Evolutionary conservation across 371 early-diverging fungal species (phyloP).

Genomic region (Syncephalastrum racemosum): DNA sequence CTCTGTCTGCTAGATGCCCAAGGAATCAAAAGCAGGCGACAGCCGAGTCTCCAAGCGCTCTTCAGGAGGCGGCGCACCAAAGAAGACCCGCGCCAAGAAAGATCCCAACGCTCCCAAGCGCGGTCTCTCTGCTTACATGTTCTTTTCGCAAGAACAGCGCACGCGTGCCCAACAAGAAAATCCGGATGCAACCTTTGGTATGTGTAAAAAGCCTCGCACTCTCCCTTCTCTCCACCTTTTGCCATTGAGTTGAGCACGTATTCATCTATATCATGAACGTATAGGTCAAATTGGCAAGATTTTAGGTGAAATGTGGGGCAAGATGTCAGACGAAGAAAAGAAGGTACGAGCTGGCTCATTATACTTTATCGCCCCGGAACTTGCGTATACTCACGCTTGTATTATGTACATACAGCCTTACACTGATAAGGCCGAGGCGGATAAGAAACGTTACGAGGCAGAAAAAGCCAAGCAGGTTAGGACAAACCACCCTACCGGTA

Average conservation of each 20-base stretch:
- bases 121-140: conserved; percentile 75
- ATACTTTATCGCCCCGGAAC: background rate
- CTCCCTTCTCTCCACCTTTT: too few relatives aligned
- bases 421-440: conserved; percentile 53
- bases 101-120: conserved; percentile 81
- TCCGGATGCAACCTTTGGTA: conserved; percentile 73
- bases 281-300: conserved; percentile 66
- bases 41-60: conserved; percentile 16
- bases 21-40: conserved; percentile 19
- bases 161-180: conserved; percentile 63
- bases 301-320: conserved; percentile 80
- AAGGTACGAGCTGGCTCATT: conserved; percentile 27
- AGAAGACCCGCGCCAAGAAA: conserved; percentile 41
- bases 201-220: background rate
- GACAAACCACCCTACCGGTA: too few relatives aligned
- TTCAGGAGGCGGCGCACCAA: conserved; percentile 5
- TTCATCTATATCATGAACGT: background rate
- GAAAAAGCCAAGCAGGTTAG: conserved; percentile 55
- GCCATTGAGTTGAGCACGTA: too few relatives aligned
- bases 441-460: conserved; percentile 75
- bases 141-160: conserved; percentile 74
- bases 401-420: conserved; percentile 54
- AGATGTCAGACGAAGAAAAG: conserved; percentile 60
- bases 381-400: background rate
- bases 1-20: conserved; percentile 14